Evolutionary conservation across 2,329 filamentous ascomycete genomes (phyloP).

Genomic region (Ophiocordyceps sinensis): DNA sequence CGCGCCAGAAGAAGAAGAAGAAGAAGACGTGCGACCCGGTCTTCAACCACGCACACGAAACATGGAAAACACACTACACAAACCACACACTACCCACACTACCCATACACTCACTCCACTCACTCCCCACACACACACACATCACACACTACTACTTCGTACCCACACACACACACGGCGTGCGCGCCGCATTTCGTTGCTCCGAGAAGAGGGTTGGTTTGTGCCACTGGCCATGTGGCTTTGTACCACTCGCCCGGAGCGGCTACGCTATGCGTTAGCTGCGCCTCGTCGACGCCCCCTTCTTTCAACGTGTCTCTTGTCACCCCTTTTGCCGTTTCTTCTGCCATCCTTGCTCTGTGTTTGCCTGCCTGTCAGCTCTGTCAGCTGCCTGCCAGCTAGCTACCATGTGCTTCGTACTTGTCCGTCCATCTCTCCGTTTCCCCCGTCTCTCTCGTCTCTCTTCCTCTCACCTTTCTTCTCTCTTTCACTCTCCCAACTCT

Average conservation of each 20-base stretch:
- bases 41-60: neutral
- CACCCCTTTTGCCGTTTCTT: too few relatives aligned
- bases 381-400: too few relatives aligned
- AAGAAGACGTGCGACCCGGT: neutral
- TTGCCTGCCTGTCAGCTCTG: neutral
- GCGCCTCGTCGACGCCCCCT: neutral
- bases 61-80: neutral
- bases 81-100: neutral
- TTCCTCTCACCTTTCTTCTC: neutral
- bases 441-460: conserved; percentile 1
- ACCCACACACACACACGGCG: neutral
- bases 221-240: conserved; percentile 1
- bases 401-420: too few relatives aligned
- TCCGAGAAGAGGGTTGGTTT: neutral
- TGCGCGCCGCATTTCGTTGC: neutral
- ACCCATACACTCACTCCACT: too few relatives aligned
- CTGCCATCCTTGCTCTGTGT: too few relatives aligned
- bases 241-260: conserved; percentile 3
- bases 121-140: neutral
- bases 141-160: too few relatives aligned
- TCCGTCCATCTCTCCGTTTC: neutral
- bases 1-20: neutral
- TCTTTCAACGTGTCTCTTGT: too few relatives aligned
- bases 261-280: neutral
- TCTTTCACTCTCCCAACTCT: neutral